These are phyloP conservation scores for Kwoniella mangroviensis DNA, from an alignment of 768 basidiomycete species.

Conservation along the genomic window DNA sequence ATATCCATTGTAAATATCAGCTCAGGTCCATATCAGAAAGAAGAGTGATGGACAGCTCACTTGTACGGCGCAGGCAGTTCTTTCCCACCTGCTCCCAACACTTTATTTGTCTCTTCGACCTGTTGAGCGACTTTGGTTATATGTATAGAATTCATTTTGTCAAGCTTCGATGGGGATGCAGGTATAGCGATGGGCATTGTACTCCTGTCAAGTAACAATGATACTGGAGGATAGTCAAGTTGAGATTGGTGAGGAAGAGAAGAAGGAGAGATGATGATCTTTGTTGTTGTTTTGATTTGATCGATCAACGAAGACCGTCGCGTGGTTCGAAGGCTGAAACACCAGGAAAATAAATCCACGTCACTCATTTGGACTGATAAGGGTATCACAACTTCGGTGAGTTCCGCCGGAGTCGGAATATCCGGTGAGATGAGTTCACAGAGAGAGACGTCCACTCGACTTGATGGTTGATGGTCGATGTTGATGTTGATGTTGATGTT, in stretches of 20 bases:
- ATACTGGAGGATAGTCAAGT: background rate
- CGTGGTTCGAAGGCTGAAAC: constrained; percentile 5
- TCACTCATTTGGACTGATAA: background rate
- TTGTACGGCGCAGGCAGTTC: constrained; percentile 52
- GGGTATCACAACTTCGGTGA: background rate
- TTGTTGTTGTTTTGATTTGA: background rate
- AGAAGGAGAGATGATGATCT: background rate
- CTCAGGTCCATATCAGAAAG: background rate
- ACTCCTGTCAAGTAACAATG: background rate
- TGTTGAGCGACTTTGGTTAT: background rate
- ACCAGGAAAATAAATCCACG: background rate
- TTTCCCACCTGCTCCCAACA: constrained; percentile 54
- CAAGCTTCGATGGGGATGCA: constrained; percentile 6
- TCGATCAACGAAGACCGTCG: background rate
- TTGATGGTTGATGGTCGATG: background rate
- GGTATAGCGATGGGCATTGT: constrained; percentile 17
- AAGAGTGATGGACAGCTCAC: constrained; percentile 29
- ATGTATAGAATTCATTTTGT: constrained; percentile 24
- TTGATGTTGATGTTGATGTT: background rate
- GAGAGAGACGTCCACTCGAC: constrained; percentile 5
- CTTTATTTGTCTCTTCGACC: constrained; percentile 8
- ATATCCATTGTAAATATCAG: background rate
- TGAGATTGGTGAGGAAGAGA: background rate
- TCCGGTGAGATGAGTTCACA: background rate
- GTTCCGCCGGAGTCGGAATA: constrained; percentile 1